Conservation (phyloP, 495 filamentous ascomycete species). For the Friedmanniomyces simplex region DNA sequence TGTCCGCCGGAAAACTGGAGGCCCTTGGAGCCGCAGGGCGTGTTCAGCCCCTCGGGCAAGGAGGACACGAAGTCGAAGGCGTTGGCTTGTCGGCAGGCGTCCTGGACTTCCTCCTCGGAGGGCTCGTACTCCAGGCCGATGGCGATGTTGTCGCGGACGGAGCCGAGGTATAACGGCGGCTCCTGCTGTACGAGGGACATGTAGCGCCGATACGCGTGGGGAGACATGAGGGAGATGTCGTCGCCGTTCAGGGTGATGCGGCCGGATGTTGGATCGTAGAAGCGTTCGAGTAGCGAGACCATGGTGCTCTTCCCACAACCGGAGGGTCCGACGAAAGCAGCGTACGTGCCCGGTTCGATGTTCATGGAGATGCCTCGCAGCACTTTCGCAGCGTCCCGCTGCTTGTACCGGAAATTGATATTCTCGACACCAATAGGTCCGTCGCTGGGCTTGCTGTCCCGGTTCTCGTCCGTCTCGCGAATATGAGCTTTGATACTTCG, state of each 20-base stretch:
- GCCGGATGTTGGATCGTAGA: constrained; percentile 24
- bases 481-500: constrained; percentile 30
- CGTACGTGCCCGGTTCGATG: constrained; percentile 55
- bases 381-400: constrained; percentile 14
- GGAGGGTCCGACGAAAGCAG: constrained; percentile 58
- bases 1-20: constrained; percentile 64
- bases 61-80: constrained; percentile 52
- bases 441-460: constrained; percentile 27
- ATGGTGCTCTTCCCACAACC: constrained; percentile 67
- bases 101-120: constrained; percentile 42
- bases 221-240: constrained; percentile 11
- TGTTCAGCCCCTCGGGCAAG: constrained; percentile 49
- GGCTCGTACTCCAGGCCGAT: constrained; percentile 24
- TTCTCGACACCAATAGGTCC: constrained; percentile 48
- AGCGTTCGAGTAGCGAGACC: constrained; percentile 23
- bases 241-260: constrained; percentile 16
- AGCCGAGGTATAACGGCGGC: constrained; percentile 22
- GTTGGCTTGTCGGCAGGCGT: constrained; percentile 49
- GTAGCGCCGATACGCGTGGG: constrained; percentile 15
- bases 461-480: constrained; percentile 30
- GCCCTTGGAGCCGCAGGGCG: constrained; percentile 52
- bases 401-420: constrained; percentile 29
- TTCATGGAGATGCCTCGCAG: constrained; percentile 33
- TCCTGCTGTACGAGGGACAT: constrained; percentile 25
- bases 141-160: constrained; percentile 23